A percentile compares a stretch with the other conserved stretches of the same genome.
Conservation (phyloP, 2,329 filamentous ascomycete species). For the Aspergillus neotritici region DNA sequence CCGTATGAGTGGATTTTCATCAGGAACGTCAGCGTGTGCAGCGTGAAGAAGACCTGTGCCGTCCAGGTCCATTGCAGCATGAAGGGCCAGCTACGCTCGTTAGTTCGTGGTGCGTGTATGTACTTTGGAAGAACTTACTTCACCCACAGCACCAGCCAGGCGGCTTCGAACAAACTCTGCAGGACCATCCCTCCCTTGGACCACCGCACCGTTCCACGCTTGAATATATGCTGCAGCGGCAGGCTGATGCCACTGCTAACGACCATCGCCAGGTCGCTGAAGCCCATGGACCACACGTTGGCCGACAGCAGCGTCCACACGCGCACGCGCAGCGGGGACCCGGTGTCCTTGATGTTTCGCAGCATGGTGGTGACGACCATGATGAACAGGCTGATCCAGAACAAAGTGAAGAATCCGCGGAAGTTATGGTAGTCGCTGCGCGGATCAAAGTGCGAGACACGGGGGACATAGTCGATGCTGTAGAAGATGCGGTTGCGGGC, state of each 20-base stretch:
- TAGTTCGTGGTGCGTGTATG: conserved; percentile 9
- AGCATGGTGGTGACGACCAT: conserved; percentile 95
- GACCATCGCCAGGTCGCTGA: conserved; percentile 84
- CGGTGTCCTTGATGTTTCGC: conserved; percentile 89
- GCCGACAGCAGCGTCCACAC: conserved; percentile 86
- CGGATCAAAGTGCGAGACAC: conserved; percentile 93
- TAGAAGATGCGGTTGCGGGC: conserved; percentile 83
- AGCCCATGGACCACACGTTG: conserved; percentile 78
- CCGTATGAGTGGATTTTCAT: conserved; percentile 99
- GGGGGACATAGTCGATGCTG: conserved; percentile 81
- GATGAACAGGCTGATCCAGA: conserved; percentile 94
- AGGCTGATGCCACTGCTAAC: conserved; percentile 64
- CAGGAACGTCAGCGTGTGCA: conserved; percentile 83
- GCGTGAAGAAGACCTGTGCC: conserved; percentile 85
- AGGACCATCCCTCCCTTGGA: conserved; percentile 67
- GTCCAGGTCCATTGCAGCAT: conserved; percentile 91
- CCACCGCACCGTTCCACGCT: conserved; percentile 63
- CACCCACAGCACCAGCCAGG: conserved; percentile 80
- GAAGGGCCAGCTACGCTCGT: conserved; percentile 62
- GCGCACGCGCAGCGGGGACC: conserved; percentile 73
- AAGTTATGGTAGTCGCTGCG: conserved; percentile 90
- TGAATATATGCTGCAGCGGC: conserved; percentile 65
- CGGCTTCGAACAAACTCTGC: conserved; percentile 73
- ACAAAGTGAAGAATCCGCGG: conserved; percentile 93
- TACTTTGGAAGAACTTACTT: conserved; percentile 39